phyloP scores from a whole-genome alignment of 2,329 filamentous ascomycete species.

The Aureobasidium vineae region DNA sequence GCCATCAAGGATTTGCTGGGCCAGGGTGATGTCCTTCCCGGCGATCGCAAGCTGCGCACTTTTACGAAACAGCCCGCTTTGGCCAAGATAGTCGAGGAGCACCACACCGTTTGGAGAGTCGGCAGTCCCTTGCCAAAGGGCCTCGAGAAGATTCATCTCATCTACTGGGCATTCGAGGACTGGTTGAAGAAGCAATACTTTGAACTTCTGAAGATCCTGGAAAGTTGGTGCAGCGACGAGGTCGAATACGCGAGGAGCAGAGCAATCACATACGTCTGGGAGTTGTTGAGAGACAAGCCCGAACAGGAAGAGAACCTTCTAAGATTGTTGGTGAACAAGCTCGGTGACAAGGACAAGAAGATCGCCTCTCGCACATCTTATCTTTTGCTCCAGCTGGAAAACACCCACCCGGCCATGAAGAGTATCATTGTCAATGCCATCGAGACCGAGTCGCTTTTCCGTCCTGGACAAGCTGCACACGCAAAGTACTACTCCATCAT shows the following conservation, averaged over 20 bases:
- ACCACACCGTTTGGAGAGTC: constrained; percentile 61
- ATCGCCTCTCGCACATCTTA: constrained; percentile 93
- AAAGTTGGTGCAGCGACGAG: constrained; percentile 92
- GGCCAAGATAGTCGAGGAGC: constrained; percentile 65
- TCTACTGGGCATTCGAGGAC: constrained; percentile 90
- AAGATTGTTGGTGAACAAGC: constrained; percentile 89
- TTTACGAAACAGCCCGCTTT: constrained; percentile 80
- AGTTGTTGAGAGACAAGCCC: constrained; percentile 89
- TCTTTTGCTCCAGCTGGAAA: constrained; percentile 85
- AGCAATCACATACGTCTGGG: constrained; percentile 87
- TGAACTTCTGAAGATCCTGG: constrained; percentile 84
- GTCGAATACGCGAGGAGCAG: constrained; percentile 88
- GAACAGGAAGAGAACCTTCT: constrained; percentile 96
- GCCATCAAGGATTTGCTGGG: constrained; percentile 93
- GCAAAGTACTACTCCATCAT: constrained; percentile 96
- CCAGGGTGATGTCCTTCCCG: constrained; percentile 79
- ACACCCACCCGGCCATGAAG: constrained; percentile 91
- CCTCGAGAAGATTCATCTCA: constrained; percentile 72
- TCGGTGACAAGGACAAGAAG: constrained; percentile 93
- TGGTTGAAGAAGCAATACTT: constrained; percentile 96
- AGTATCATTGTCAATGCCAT: constrained; percentile 77
- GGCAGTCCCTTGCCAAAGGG: constrained; percentile 70
- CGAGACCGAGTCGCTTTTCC: constrained; percentile 83
- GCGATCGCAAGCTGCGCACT: constrained; percentile 73
- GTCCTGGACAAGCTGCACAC: constrained; percentile 80